Conservation (phyloP, 176 grass and related monocot species). For the Puya raimondii region DNA sequence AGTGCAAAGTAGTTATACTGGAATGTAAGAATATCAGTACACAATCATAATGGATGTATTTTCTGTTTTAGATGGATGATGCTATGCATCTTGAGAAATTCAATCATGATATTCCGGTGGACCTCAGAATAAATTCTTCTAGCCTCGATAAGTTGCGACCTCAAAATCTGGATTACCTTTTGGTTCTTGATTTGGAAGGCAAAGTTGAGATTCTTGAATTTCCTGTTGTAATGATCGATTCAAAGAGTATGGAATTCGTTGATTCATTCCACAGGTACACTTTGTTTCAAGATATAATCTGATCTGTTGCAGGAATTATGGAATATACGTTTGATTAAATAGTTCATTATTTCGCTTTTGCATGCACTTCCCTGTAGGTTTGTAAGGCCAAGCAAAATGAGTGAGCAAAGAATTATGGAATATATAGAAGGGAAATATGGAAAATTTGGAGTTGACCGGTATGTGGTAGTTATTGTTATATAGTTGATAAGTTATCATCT, state of each 20-base stretch:
- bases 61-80: constrained; percentile 58
- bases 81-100: constrained; percentile 66
- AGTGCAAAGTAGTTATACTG: background rate
- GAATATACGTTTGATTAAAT: background rate
- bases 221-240: constrained; percentile 78
- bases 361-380: constrained; percentile 42
- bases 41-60: constrained; percentile 19
- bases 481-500: background rate
- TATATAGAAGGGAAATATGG: constrained; percentile 97
- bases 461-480: constrained; percentile 17
- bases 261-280: constrained; percentile 86
- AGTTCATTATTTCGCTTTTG: background rate
- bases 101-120: constrained; percentile 50
- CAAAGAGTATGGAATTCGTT: constrained; percentile 54
- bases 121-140: constrained; percentile 46
- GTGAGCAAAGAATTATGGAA: constrained; percentile 54
- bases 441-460: constrained; percentile 89
- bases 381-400: constrained; percentile 62
- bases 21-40: background rate
- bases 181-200: constrained; percentile 89
- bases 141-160: constrained; percentile 37
- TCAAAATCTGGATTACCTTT: constrained; percentile 76
- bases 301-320: background rate
- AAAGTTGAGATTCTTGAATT: constrained; percentile 97
- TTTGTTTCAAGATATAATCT: constrained; percentile 20